Evolutionary conservation across 441 rosid genomes (phyloP).

Genomic region (Daphne laureola): DNA sequence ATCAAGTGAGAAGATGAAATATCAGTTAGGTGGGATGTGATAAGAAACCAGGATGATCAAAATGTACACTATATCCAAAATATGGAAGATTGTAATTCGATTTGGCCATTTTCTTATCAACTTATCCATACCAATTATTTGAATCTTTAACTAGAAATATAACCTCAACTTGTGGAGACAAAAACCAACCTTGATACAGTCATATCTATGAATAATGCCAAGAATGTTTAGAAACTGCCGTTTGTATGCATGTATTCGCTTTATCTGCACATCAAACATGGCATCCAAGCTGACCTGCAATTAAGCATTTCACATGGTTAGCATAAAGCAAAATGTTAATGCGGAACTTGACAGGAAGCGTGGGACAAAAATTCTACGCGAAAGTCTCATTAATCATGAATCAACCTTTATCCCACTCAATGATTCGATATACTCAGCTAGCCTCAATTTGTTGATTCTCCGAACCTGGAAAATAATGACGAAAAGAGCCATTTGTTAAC

Average conservation of each 20-base stretch:
- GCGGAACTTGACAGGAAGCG: slow-evolving; percentile 1
- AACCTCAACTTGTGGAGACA: background rate
- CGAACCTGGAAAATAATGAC: slow-evolving; percentile 28
- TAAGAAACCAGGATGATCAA: no score
- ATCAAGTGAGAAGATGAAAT: slow-evolving; percentile 5
- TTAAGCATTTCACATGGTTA: background rate
- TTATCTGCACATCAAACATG: slow-evolving; percentile 56
- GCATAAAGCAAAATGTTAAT: slow-evolving; percentile 6
- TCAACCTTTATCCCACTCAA: slow-evolving; percentile 46
- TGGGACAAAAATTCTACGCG: slow-evolving; percentile 5
- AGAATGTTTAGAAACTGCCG: slow-evolving; percentile 48
- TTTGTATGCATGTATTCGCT: slow-evolving; percentile 56
- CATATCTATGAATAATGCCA: slow-evolving; percentile 43
- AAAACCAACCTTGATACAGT: slow-evolving; percentile 34
- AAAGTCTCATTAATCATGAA: slow-evolving; percentile 6
- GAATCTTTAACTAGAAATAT: background rate
- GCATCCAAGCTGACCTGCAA: slow-evolving; percentile 41
- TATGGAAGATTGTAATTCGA: no score
- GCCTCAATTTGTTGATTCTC: slow-evolving; percentile 46
- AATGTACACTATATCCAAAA: no score
- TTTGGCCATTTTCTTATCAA: no score
- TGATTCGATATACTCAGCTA: slow-evolving; percentile 54
- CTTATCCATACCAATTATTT: no score
- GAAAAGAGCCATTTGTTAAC: slow-evolving; percentile 5
- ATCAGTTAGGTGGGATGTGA: no score